These are phyloP conservation scores for Malassezia arunalokei DNA, from an alignment of 1,284 basidiomycete species.

Conservation along the genomic window DNA sequence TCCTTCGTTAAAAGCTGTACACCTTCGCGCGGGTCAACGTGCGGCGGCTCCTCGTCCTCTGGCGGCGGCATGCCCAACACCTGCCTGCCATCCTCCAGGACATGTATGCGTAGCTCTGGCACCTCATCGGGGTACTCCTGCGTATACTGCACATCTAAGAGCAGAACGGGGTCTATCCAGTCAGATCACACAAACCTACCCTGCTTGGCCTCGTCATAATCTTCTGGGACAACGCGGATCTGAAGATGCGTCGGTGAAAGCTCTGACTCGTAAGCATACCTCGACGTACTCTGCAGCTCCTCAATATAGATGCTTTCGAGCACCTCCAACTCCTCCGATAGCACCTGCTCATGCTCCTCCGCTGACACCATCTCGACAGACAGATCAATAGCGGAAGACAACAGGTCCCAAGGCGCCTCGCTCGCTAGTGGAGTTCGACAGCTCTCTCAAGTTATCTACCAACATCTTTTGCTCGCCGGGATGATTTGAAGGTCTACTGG, in stretches of 20 bases:
- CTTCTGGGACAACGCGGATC: conserved; percentile 80
- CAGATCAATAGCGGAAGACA: neutral
- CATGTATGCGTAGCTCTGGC: conserved; percentile 61
- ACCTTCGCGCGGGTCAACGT: conserved; percentile 17
- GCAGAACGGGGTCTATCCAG: conserved; percentile 26
- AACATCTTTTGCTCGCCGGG: too few relatives aligned
- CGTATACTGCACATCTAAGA: conserved; percentile 60
- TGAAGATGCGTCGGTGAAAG: conserved; percentile 64
- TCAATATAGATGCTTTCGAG: conserved; percentile 90
- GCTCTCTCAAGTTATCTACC: too few relatives aligned
- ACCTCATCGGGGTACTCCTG: conserved; percentile 62
- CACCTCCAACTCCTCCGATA: conserved; percentile 77
- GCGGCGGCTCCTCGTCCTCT: conserved; percentile 47
- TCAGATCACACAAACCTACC: neutral
- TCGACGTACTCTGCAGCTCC: conserved; percentile 71
- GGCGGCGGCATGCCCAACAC: conserved; percentile 17
- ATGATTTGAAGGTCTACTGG: conserved; percentile 19
- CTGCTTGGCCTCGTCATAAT: conserved; percentile 46
- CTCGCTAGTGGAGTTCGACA: neutral
- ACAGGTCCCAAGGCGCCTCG: neutral
- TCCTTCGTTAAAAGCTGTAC: conserved; percentile 54
- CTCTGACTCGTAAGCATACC: conserved; percentile 59
- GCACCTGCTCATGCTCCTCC: conserved; percentile 48
- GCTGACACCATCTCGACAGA: conserved; percentile 21
- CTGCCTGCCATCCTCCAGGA: conserved; percentile 49